Conservation (phyloP, 768 basidiomycete species). For the Mycena polygramma region DNA sequence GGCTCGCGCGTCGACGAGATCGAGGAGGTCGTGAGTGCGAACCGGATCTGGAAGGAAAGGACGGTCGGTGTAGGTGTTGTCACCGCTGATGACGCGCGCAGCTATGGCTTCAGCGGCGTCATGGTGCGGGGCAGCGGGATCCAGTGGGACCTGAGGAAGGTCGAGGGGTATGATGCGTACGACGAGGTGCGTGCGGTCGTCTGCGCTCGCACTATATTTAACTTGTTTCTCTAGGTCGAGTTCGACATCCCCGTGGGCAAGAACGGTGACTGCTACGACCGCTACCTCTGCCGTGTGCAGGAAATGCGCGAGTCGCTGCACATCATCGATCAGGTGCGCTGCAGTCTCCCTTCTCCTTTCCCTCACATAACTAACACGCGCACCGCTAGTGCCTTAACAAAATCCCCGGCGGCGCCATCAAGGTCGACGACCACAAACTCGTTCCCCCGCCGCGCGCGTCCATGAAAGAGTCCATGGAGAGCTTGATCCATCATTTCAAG, state of each 20-base stretch:
- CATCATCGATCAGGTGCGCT: slow-evolving; percentile 76
- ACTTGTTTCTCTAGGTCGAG: slow-evolving; percentile 79
- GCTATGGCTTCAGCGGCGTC: slow-evolving; percentile 95
- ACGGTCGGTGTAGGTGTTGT: slow-evolving; percentile 93
- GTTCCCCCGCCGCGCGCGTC: slow-evolving; percentile 95
- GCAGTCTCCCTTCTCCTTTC: background rate
- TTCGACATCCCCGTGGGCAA: slow-evolving; percentile 97
- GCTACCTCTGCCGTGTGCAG: slow-evolving; percentile 97
- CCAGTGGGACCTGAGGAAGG: slow-evolving; percentile 95
- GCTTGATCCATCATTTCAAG: slow-evolving; percentile 99
- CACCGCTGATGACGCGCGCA: slow-evolving; percentile 91
- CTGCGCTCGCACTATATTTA: background rate
- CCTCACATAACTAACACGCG: no score
- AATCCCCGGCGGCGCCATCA: slow-evolving; percentile 92
- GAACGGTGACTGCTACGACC: slow-evolving; percentile 98
- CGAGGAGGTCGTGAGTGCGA: slow-evolving; percentile 97
- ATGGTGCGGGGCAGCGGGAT: slow-evolving; percentile 96
- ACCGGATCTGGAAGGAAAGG: slow-evolving; percentile 98
- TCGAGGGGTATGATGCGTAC: slow-evolving; percentile 96
- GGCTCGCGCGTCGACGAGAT: slow-evolving; percentile 92
- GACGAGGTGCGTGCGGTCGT: slow-evolving; percentile 70
- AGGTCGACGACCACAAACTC: slow-evolving; percentile 98
- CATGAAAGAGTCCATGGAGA: slow-evolving; percentile 99
- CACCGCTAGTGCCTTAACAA: slow-evolving; percentile 84
- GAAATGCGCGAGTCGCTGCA: slow-evolving; percentile 96